Percentiles rank a stretch among this genome's conserved stretches.
These are phyloP conservation scores for Penicillium simplicissimum DNA, from an alignment of 495 filamentous ascomycete species.

Conservation along the genomic window DNA sequence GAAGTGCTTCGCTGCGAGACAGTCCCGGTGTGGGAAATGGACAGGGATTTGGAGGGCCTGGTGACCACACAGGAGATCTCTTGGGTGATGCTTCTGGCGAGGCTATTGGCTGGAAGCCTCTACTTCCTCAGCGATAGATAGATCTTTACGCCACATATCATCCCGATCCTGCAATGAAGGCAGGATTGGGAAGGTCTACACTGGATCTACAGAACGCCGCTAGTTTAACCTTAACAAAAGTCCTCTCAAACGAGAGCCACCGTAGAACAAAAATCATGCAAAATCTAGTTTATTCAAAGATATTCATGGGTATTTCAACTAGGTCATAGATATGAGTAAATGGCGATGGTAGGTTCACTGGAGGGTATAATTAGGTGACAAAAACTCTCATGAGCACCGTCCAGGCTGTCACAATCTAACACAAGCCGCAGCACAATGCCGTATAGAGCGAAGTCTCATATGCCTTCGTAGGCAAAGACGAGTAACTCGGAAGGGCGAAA, in stretches of 20 bases:
- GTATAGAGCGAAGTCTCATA: neutral
- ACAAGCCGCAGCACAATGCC: neutral
- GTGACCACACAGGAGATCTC: slow-evolving; percentile 20
- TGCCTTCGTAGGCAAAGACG: neutral
- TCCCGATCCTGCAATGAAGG: neutral
- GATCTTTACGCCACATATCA: neutral
- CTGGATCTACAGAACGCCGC: neutral
- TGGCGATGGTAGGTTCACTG: neutral
- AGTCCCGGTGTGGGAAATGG: neutral
- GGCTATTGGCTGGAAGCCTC: slow-evolving; percentile 37
- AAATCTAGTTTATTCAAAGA: neutral
- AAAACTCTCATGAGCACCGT: neutral
- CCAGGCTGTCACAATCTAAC: neutral
- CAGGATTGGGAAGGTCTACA: neutral
- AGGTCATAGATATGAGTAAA: slow-evolving; percentile 1
- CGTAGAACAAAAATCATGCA: neutral
- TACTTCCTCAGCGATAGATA: slow-evolving; percentile 29
- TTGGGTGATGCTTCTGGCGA: slow-evolving; percentile 28
- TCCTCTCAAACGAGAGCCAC: neutral
- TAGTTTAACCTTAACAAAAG: neutral
- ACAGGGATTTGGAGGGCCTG: neutral
- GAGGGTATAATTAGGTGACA: neutral
- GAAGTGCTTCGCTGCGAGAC: neutral
- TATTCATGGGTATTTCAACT: slow-evolving; percentile 13
- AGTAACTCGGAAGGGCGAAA: neutral